Conservation (phyloP, 306 rosid species). For the Astragalus membranaceus region DNA sequence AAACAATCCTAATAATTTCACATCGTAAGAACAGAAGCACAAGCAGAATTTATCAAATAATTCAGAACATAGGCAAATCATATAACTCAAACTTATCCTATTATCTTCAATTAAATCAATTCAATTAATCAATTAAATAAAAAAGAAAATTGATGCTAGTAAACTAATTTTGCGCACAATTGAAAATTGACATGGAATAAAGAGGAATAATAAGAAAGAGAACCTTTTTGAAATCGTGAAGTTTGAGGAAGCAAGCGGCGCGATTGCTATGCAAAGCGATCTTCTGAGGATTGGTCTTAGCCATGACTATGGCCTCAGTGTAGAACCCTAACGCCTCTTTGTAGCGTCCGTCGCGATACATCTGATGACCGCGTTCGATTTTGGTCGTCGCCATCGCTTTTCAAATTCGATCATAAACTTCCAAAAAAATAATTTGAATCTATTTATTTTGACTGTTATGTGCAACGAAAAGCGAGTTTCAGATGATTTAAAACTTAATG, state of each 20-base stretch:
- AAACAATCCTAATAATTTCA: not conserved
- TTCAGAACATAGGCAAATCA: not conserved
- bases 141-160: not conserved
- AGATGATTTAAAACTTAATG: not conserved
- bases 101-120: not conserved
- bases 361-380: conserved; percentile 81
- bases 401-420: not conserved
- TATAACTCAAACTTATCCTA: not conserved
- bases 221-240: conserved; percentile 80
- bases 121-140: no score
- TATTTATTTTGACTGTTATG: not conserved
- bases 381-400: conserved; percentile 55
- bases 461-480: not conserved
- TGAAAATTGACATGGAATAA: not conserved
- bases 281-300: conserved; percentile 67
- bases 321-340: conserved; percentile 72
- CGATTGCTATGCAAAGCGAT: conserved; percentile 80
- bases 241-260: conserved; percentile 90
- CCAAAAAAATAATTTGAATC: not conserved
- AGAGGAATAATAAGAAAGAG: not conserved
- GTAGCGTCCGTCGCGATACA: conserved; percentile 82
- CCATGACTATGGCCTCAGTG: conserved; percentile 72
- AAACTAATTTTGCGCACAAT: not conserved
- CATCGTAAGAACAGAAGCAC: not conserved
- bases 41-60: not conserved